phyloP scores from a whole-genome alignment of 331 rosid genomes.

The Pyracantha coccinea region DNA sequence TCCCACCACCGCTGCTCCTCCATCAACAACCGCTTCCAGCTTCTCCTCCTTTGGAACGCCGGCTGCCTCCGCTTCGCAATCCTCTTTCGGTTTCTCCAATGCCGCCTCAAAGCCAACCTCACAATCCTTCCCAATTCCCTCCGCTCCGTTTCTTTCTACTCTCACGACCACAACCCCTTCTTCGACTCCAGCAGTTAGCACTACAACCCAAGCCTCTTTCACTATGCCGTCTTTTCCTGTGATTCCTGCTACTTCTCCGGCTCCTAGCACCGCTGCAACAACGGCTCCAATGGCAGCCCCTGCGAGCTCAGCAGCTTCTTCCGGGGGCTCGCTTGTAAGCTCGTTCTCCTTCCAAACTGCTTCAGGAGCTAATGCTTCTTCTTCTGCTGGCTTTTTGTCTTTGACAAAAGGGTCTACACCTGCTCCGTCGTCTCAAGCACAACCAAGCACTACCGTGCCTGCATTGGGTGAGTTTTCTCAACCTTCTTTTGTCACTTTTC shows the following conservation, averaged over 20 bases:
- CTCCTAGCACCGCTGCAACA: too few species aligned
- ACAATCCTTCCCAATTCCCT: slow-evolving; percentile 22
- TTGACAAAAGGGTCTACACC: slow-evolving; percentile 29
- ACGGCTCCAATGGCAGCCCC: too few species aligned
- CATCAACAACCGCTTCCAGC: background rate
- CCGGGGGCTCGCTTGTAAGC: too few species aligned
- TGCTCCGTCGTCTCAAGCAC: slow-evolving; percentile 43
- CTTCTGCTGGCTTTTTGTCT: slow-evolving; percentile 25
- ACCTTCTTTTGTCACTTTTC: background rate
- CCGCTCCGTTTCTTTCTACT: slow-evolving; percentile 43
- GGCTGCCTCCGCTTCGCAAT: background rate
- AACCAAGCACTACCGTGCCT: slow-evolving; percentile 25
- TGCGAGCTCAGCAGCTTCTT: too few species aligned
- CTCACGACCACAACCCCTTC: slow-evolving; percentile 46
- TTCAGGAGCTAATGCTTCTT: too few species aligned
- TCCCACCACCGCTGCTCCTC: slow-evolving; percentile 11
- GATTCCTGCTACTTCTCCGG: slow-evolving; percentile 14
- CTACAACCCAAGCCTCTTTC: slow-evolving; percentile 23
- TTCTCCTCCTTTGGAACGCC: background rate
- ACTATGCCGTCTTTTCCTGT: slow-evolving; percentile 41
- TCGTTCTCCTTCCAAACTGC: too few species aligned
- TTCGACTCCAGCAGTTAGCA: slow-evolving; percentile 21
- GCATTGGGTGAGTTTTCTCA: slow-evolving; percentile 41
- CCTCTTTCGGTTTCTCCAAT: background rate
- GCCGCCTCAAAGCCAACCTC: background rate